Percentiles rank a stretch among this genome's conserved stretches.
These are phyloP conservation scores for Podila clonocystis DNA, from an alignment of 192 early-diverging fungal species.

Conservation along the genomic window DNA sequence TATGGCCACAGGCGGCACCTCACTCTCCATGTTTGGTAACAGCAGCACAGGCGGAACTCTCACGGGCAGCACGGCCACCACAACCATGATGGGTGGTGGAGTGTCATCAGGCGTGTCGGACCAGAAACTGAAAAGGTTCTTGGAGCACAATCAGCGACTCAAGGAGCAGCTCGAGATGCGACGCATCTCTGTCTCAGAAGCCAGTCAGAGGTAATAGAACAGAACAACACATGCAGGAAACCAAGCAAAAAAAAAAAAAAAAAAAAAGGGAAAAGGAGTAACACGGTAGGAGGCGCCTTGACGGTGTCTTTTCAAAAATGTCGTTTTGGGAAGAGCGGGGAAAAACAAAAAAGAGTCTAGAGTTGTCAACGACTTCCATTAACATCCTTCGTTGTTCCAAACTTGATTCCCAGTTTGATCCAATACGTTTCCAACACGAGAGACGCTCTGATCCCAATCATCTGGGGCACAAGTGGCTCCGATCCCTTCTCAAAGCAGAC, in stretches of 20 bases:
- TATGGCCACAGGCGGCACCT: neutral
- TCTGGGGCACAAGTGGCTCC: neutral
- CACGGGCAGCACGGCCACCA: neutral
- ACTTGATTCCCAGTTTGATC: neutral
- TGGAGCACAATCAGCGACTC: constrained; percentile 77
- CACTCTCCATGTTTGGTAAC: constrained; percentile 1
- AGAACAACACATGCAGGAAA: too few species aligned
- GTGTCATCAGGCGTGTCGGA: constrained; percentile 58
- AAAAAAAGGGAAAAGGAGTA: too few species aligned
- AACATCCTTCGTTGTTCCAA: neutral
- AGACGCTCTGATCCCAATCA: neutral
- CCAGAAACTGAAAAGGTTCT: constrained; percentile 73
- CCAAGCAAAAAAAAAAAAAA: too few species aligned
- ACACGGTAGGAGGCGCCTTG: too few species aligned
- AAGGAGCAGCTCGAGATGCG: constrained; percentile 81
- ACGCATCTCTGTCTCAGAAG: constrained; percentile 81
- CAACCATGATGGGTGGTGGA: too few species aligned
- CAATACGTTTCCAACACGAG: neutral
- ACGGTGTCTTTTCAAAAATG: too few species aligned
- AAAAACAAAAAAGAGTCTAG: too few species aligned
- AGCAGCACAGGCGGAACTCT: neutral
- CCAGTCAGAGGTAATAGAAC: constrained; percentile 54
- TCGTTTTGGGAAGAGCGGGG: too few species aligned
- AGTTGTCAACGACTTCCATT: neutral
- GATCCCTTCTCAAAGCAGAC: neutral